Conservation (phyloP, 148 eudicot genomes). For the Fagopyrum homotropicum region DNA sequence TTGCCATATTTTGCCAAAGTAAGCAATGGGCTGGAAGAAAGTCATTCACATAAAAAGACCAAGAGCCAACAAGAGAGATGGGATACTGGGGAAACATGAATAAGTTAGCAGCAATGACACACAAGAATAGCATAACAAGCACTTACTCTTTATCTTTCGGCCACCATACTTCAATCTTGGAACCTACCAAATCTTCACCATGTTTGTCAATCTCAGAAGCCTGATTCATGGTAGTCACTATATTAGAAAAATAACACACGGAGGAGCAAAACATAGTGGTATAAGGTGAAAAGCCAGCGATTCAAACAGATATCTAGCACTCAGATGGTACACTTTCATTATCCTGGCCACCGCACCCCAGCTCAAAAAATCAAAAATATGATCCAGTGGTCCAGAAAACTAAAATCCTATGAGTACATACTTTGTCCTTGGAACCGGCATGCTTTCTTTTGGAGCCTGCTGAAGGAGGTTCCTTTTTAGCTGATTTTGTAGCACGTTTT, state of each 20-base stretch:
- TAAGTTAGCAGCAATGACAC: not conserved
- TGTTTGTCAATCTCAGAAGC: conserved; percentile 1
- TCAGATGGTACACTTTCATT: not conserved
- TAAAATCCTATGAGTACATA: conserved; percentile 17
- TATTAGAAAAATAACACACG: not conserved
- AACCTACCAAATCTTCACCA: conserved; percentile 14
- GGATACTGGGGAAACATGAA: not conserved
- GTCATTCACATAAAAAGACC: not conserved
- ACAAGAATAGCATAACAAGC: not conserved
- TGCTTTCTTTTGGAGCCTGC: conserved; percentile 62
- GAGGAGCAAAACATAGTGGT: not conserved
- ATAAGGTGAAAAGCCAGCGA: not conserved
- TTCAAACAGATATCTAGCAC: not conserved
- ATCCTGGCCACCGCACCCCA: not conserved
- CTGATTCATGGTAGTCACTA: not conserved
- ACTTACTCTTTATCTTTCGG: conserved; percentile 15
- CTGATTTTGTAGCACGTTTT: conserved; percentile 34
- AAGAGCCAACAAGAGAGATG: not conserved
- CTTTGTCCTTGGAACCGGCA: conserved; percentile 35
- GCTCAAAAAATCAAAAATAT: too few relatives aligned
- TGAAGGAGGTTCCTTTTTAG: conserved; percentile 42
- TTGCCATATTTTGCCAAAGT: not conserved
- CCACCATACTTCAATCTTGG: conserved; percentile 15
- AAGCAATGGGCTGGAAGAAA: not conserved
- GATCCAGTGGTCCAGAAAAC: not conserved